Conservation (phyloP, 352 stramenopile genomes). For the Globisporangium cederbergense region DNA sequence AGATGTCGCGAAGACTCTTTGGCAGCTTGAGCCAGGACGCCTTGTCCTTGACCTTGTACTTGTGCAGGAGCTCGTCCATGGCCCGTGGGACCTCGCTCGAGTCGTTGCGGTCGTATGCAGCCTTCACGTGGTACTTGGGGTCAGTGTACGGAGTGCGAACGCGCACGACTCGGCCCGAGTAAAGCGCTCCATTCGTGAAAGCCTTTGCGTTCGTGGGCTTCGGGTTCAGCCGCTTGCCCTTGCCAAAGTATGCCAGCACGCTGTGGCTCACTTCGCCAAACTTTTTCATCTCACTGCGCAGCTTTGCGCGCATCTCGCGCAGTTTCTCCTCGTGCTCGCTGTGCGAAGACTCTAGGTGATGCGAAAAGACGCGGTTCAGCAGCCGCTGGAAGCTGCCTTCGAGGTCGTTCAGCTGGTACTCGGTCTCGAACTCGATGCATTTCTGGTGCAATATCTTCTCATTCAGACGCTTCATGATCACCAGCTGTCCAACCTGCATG, state of each 20-base stretch:
- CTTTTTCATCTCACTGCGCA: slow-evolving; percentile 66
- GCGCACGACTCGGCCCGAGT: slow-evolving; percentile 43
- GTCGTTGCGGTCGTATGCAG: slow-evolving; percentile 38
- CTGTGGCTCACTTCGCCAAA: slow-evolving; percentile 28
- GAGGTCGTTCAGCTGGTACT: slow-evolving; percentile 59
- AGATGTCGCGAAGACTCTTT: slow-evolving; percentile 46
- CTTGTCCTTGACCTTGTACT: slow-evolving; percentile 58
- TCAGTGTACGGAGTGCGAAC: slow-evolving; percentile 61
- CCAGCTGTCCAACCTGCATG: slow-evolving; percentile 43
- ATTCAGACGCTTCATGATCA: slow-evolving; percentile 61
- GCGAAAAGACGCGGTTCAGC: slow-evolving; percentile 57
- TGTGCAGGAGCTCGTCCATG: slow-evolving; percentile 32
- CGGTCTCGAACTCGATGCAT: slow-evolving; percentile 53
- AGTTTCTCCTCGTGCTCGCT: slow-evolving; percentile 41
- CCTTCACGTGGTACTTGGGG: slow-evolving; percentile 35
- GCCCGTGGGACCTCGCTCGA: slow-evolving; percentile 25
- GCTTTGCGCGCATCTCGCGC: slow-evolving; percentile 31
- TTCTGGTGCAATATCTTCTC: slow-evolving; percentile 50
- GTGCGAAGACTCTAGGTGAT: slow-evolving; percentile 34
- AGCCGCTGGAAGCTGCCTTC: slow-evolving; percentile 69
- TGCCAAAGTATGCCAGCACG: slow-evolving; percentile 66
- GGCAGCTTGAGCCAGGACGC: slow-evolving; percentile 46
- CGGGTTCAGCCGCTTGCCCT: slow-evolving; percentile 41
- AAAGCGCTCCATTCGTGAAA: slow-evolving; percentile 46
- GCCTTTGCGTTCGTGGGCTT: slow-evolving; percentile 35